Evolutionary conservation across 108 stramenopile species (phyloP).

Genomic region (Skeletonema menzelii): DNA sequence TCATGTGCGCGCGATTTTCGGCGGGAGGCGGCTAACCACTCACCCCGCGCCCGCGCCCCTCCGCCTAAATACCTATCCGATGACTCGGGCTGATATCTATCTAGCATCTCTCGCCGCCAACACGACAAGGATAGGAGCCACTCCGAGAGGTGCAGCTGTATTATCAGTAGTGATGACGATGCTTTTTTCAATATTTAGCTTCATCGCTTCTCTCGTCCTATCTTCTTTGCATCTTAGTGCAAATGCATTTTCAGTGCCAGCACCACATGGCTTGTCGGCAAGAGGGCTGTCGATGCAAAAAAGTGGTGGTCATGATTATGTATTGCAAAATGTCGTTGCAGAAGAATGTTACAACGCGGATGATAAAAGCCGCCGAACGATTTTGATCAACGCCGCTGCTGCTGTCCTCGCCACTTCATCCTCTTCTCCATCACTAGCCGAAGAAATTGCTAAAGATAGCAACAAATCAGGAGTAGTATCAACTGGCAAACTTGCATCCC

Average conservation of each 20-base stretch:
- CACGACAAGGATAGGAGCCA: neutral
- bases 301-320: neutral
- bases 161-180: no score
- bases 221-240: neutral
- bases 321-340: neutral
- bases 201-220: neutral
- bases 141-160: neutral
- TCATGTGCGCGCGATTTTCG: no score
- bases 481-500: constrained; percentile 25
- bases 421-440: neutral
- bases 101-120: no score
- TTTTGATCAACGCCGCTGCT: neutral
- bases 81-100: no score
- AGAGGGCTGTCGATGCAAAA: neutral
- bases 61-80: no score
- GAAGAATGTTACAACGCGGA: neutral
- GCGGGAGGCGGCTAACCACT: no score
- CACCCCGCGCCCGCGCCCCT: no score
- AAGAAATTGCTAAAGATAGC: neutral
- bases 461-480: constrained; percentile 23
- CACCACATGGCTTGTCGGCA: neutral
- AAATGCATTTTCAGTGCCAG: neutral
- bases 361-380: neutral
- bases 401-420: neutral
- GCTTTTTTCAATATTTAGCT: neutral